Percentiles rank a stretch among this genome's conserved stretches.
Evolutionary conservation across 2,329 filamentous ascomycete genomes (phyloP).

Genomic region (Aspergillus pseudoterreus): DNA sequence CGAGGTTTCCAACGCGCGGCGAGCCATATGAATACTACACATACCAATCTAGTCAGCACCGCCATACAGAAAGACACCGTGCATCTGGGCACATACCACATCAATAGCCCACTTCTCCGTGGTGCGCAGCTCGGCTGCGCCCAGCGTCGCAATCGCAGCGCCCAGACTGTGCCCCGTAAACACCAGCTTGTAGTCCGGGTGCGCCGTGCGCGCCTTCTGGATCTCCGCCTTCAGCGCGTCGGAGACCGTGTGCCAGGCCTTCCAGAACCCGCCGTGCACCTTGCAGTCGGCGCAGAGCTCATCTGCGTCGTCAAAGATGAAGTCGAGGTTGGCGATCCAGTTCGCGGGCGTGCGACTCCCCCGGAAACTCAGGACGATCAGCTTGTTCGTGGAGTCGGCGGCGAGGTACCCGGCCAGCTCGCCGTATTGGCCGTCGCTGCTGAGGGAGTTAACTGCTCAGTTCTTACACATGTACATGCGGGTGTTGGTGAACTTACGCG

Average conservation of each 20-base stretch:
- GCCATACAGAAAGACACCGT: neutral
- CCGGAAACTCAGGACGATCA: conserved; percentile 35
- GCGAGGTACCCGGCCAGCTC: conserved; percentile 49
- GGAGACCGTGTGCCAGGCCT: conserved; percentile 40
- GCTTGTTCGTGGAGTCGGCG: conserved; percentile 41
- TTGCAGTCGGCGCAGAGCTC: conserved; percentile 44
- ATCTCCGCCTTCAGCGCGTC: conserved; percentile 38
- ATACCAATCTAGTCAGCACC: conserved; percentile 7
- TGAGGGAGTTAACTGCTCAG: neutral
- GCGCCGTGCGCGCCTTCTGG: conserved; percentile 19
- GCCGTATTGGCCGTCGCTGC: conserved; percentile 24
- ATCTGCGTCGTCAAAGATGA: conserved; percentile 23
- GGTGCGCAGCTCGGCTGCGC: conserved; percentile 42
- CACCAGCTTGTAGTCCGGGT: conserved; percentile 43
- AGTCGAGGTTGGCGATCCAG: conserved; percentile 33
- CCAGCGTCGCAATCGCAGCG: conserved; percentile 49
- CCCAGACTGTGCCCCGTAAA: conserved; percentile 52
- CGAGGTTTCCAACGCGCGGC: conserved; percentile 40
- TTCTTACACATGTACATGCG: neutral
- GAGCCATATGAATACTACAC: conserved; percentile 41
- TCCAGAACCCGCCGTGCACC: conserved; percentile 47
- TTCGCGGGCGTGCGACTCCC: conserved; percentile 29
- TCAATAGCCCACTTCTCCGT: conserved; percentile 36
- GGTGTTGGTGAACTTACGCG: conserved; percentile 33
- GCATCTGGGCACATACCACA: conserved; percentile 33